phyloP scores from a whole-genome alignment of 1,284 basidiomycete species.

The Hemileia vastatrix region DNA sequence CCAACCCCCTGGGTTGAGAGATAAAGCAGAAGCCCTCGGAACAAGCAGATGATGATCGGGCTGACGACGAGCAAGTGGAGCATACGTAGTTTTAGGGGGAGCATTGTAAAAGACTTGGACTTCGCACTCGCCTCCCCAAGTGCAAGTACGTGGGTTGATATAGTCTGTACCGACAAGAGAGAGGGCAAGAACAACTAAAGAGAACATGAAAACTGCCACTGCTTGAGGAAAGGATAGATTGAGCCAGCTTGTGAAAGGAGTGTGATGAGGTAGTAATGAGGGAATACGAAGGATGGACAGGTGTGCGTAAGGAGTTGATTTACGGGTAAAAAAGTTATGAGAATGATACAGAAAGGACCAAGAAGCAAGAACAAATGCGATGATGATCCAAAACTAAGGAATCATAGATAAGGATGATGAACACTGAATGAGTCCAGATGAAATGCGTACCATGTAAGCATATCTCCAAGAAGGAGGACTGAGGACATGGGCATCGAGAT shows the following conservation, averaged over 20 bases:
- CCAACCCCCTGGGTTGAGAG: slow-evolving; percentile 37
- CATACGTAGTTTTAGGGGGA: slow-evolving; percentile 14
- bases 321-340: neutral
- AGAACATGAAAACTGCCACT: slow-evolving; percentile 48
- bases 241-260: neutral
- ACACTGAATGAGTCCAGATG: neutral
- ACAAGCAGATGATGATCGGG: slow-evolving; percentile 1
- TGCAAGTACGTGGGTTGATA: slow-evolving; percentile 52
- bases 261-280: neutral
- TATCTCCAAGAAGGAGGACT: slow-evolving; percentile 46
- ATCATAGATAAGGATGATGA: neutral
- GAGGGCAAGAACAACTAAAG: slow-evolving; percentile 33
- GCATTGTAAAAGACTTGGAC: slow-evolving; percentile 22
- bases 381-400: slow-evolving; percentile 16
- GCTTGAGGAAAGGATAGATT: slow-evolving; percentile 6
- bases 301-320: neutral
- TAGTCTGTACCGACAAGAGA: slow-evolving; percentile 62
- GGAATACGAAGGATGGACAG: neutral
- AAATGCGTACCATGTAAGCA: slow-evolving; percentile 43
- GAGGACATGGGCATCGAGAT: slow-evolving; percentile 46
- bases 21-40: slow-evolving; percentile 21
- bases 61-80: neutral
- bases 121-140: slow-evolving; percentile 30
- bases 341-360: slow-evolving; percentile 13
- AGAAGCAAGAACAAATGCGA: neutral